Evolutionary conservation across 257 asterid species (phyloP), one percentile per base, ranked within the genome.

Genomic region (Coffea canephora): DNA sequence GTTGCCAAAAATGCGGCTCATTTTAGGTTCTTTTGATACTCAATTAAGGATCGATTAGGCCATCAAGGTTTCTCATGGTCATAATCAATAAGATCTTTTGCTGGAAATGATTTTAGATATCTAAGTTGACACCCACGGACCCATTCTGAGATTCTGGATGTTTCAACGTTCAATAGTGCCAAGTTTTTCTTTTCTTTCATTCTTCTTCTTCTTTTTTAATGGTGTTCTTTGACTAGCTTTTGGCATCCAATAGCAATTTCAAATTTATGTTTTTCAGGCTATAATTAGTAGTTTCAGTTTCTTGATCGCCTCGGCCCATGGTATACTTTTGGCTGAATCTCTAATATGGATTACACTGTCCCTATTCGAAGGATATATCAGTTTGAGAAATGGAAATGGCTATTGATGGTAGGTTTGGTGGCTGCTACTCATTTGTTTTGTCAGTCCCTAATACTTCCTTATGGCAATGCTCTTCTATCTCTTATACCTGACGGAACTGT

Each of bases 371-470:
- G 78, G 59, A 69, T 89, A 19, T 62, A 86, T 77, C 94, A 87
- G 85, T 81, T 83, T 73, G 94, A 89, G 85, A 92, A 87, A 76
- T 76, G 88, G 91, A 94, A 86, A 86, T 94, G 96, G 98, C 78
- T 92, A 78, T 75, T 91, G 69, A 83, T 94, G 84, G 89, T 92
- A 81, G 89, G 89, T 69, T 85, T 92, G 80, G 89, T 92, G 80
- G 91, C 94, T 82, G 18, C 90, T 69, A 89, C 93, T 84, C 98
- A 94, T 85, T 74, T 94, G 78, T 81, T 91, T 18, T 91, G 93
- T 80, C 98, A 90, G 81, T 85, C 97, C 59, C 75, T 92, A 86
- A 89, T 94, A 92, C 96, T 94, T 83, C 97, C 97, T 0, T 85
- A 92, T 80, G 92, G 93, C 15, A 88, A 83, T 62, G 92, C 92